These are phyloP conservation scores for Haberlea rhodopensis DNA, from an alignment of 257 asterid species.

Conservation along the genomic window DNA sequence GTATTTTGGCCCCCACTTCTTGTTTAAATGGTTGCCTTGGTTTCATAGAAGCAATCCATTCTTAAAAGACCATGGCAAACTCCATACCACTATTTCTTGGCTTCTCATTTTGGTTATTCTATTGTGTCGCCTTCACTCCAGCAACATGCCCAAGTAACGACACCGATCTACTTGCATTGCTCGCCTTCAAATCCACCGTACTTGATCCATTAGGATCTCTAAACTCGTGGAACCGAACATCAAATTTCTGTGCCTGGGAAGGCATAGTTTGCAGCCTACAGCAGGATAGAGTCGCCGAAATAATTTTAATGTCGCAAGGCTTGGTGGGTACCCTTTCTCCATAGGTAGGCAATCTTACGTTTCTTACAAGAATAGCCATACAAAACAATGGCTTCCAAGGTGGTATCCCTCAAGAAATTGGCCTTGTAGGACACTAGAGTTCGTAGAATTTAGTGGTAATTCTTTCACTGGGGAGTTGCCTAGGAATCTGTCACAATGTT, in stretches of 20 bases:
- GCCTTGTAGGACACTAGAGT: slow-evolving; percentile 24
- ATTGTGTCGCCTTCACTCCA: background rate
- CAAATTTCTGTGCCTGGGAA: slow-evolving; percentile 25
- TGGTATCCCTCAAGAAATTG: slow-evolving; percentile 32
- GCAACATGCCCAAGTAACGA: slow-evolving; percentile 6
- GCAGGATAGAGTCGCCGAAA: slow-evolving; percentile 23
- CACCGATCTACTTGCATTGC: slow-evolving; percentile 13
- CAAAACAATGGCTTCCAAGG: slow-evolving; percentile 28
- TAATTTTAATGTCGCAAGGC: slow-evolving; percentile 26
- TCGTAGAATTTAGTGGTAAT: slow-evolving; percentile 27
- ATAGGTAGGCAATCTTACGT: slow-evolving; percentile 37
- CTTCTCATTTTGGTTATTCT: background rate
- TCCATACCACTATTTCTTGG: background rate
- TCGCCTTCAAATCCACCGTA: slow-evolving; percentile 16
- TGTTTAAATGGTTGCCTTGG: too few relatives aligned
- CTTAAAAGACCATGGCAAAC: too few relatives aligned
- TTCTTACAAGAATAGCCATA: slow-evolving; percentile 26
- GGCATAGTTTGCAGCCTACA: slow-evolving; percentile 33
- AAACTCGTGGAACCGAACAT: slow-evolving; percentile 27
- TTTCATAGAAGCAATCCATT: too few relatives aligned
- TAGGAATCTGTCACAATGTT: slow-evolving; percentile 28
- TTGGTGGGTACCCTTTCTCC: slow-evolving; percentile 35
- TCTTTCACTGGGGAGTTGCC: slow-evolving; percentile 38
- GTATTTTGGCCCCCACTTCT: too few relatives aligned
- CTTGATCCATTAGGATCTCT: slow-evolving; percentile 19